phyloP scores from a whole-genome alignment of 345 rosid species.

The Salix suchowensis region DNA sequence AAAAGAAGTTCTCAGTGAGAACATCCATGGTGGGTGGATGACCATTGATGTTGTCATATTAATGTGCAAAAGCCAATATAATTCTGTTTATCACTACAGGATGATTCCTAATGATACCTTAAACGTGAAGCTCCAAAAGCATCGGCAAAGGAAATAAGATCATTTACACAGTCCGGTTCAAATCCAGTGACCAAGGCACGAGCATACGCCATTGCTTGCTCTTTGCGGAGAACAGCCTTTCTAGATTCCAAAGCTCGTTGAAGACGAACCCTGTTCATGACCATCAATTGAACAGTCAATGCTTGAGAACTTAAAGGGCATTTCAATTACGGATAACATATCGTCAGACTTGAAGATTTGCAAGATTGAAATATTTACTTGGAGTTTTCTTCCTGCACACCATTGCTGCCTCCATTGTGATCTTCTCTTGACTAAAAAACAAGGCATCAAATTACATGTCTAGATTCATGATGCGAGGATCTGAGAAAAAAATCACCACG shows the following conservation, averaged over 20 bases:
- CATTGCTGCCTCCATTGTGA: constrained; percentile 36
- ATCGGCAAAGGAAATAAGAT: constrained; percentile 77
- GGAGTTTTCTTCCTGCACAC: constrained; percentile 63
- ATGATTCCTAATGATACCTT: constrained; percentile 39
- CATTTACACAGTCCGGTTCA: constrained; percentile 59
- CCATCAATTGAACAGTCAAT: constrained; percentile 22
- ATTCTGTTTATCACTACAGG: no score
- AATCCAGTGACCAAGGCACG: constrained; percentile 89
- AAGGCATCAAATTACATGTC: constrained; percentile 12
- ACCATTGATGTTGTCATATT: neutral
- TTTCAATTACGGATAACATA: neutral
- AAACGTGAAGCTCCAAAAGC: constrained; percentile 92
- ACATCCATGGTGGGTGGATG: neutral
- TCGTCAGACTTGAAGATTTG: neutral
- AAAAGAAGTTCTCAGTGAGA: neutral
- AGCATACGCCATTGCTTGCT: constrained; percentile 99
- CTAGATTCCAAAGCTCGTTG: constrained; percentile 80
- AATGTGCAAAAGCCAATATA: no score
- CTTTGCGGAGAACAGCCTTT: constrained; percentile 74
- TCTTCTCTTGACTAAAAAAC: constrained; percentile 39
- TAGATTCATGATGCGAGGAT: constrained; percentile 11
- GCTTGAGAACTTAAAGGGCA: constrained; percentile 5
- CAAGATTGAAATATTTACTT: constrained; percentile 43
- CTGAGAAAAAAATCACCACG: neutral
- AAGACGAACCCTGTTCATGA: constrained; percentile 67